Percentiles rank a stretch among this genome's conserved stretches.
Conservation (phyloP, 805 yeast genomes). For the Pichia scutulata region DNA sequence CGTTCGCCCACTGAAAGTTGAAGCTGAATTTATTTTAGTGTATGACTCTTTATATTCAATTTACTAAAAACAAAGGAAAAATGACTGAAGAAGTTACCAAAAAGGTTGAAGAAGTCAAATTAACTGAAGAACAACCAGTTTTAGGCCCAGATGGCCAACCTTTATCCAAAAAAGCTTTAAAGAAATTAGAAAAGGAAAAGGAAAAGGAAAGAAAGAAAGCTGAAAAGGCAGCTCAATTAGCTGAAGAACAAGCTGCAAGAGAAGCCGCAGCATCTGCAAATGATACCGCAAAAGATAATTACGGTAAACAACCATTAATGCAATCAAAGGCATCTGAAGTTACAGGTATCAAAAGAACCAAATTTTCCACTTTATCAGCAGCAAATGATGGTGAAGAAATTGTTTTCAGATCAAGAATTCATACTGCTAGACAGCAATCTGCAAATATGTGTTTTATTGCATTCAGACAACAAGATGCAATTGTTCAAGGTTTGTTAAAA, state of each 20-base stretch:
- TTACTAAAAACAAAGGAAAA: background rate
- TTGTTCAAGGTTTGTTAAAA: slow-evolving; percentile 79
- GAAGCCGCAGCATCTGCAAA: slow-evolving; percentile 60
- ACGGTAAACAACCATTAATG: slow-evolving; percentile 84
- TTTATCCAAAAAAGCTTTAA: slow-evolving; percentile 85
- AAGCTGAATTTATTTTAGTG: background rate
- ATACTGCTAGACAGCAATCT: slow-evolving; percentile 90
- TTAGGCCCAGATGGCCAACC: slow-evolving; percentile 69
- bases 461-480: slow-evolving; percentile 80
- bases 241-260: slow-evolving; percentile 77
- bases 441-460: slow-evolving; percentile 88
- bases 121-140: slow-evolving; percentile 17
- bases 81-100: slow-evolving; percentile 26
- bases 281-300: slow-evolving; percentile 81
- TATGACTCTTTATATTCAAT: background rate
- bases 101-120: slow-evolving; percentile 21
- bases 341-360: slow-evolving; percentile 57
- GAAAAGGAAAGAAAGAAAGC: slow-evolving; percentile 92
- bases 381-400: slow-evolving; percentile 69
- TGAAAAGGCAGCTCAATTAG: slow-evolving; percentile 82
- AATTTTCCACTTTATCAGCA: slow-evolving; percentile 48
- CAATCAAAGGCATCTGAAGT: slow-evolving; percentile 51
- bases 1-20: background rate
- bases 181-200: slow-evolving; percentile 86
- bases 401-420: slow-evolving; percentile 88